Evolutionary conservation across 192 early-diverging fungal genomes (phyloP), one percentile per base, ranked within the genome.

Genomic region (Thoreauomyces humboldtii): DNA sequence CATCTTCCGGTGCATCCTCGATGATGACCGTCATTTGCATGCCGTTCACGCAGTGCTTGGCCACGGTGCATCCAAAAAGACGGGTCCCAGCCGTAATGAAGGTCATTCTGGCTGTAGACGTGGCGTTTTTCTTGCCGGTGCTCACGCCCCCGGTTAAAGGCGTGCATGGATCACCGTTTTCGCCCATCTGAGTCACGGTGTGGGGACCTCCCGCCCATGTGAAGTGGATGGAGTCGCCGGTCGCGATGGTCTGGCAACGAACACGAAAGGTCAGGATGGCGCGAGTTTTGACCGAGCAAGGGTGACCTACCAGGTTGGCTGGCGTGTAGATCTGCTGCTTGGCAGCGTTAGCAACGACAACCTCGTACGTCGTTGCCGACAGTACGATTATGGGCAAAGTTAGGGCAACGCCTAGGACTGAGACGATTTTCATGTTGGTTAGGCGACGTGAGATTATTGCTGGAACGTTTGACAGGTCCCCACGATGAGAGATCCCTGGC

Each of bases 141-240:
- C 57, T 54, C 14, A 66, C 46, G 33, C 37, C 52, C 2, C 53
- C 52, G 15, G 36, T 6, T 6, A 63, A 50, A 15, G 33, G 28
- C 3, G 14, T 17, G 53, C 64, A 66, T 11, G 51, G 41, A 29
- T 66, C 64, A 31, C 3, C 43, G 54, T 57, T 57, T 6, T 57
- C 24, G 19, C 64, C 64, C 53, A 55, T 56, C 52, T 57, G 64
- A 0, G 64, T 66, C 11, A 66, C 64, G 12, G 64, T 57, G 64
- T 66, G 64, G 29, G 64, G 64, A 24, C 64, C 64, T 7, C 64
- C 64, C 1, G 17, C 53, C 64, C 64, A 66, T 45, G 64, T 66
- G 64, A 66, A 66, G 3, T 27, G 6, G 64, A 66, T 43, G 27
- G 34, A 3, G 53, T 66, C 64, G 17, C 53, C 53, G 15, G 45